Evolutionary conservation across 768 basidiomycete species (phyloP).

Genomic region (Cystobasidium ongulense): DNA sequence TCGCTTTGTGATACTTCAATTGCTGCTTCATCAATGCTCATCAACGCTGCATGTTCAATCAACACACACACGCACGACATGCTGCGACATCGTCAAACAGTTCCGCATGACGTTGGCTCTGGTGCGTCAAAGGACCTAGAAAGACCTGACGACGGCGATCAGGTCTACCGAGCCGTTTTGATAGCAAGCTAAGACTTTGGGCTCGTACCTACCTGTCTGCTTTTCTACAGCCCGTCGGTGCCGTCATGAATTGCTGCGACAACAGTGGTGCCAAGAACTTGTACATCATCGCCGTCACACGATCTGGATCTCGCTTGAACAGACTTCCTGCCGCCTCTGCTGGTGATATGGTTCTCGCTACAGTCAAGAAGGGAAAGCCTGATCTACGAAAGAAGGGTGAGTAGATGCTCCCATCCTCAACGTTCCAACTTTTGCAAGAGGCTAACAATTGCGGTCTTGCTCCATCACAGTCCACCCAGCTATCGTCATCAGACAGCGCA

Average conservation of each 20-base stretch:
- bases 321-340: constrained; percentile 76
- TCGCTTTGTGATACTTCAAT: neutral
- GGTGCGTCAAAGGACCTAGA: neutral
- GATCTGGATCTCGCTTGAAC: constrained; percentile 93
- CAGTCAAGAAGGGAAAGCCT: constrained; percentile 99
- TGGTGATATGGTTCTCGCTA: constrained; percentile 83
- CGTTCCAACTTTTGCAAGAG: neutral
- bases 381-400: constrained; percentile 98
- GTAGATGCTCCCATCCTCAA: constrained; percentile 44
- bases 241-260: constrained; percentile 60
- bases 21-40: too few relatives aligned
- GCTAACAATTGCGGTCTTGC: neutral
- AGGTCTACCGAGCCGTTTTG: too few relatives aligned
- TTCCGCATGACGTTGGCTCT: constrained; percentile 34
- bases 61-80: too few relatives aligned
- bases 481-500: constrained; percentile 93
- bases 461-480: constrained; percentile 74
- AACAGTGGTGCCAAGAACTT: constrained; percentile 98
- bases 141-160: neutral
- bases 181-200: neutral
- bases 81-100: neutral
- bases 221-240: constrained; percentile 22
- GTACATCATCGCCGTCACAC: constrained; percentile 87
- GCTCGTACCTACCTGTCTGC: neutral
- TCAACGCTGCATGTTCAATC: too few relatives aligned